Conservation (phyloP, 176 grass and related monocot genomes). For the Oryza officinalis region DNA sequence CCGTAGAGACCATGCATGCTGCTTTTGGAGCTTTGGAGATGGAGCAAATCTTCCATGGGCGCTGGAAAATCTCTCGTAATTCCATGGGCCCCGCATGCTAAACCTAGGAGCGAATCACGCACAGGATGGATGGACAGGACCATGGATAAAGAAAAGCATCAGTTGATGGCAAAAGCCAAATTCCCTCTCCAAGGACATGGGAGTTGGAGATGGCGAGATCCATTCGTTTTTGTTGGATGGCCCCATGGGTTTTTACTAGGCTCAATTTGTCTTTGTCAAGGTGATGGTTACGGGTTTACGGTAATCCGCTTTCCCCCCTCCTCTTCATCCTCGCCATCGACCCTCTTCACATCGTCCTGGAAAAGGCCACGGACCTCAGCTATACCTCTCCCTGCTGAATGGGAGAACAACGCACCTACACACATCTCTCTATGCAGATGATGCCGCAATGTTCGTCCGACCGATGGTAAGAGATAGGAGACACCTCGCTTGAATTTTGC, state of each 20-base stretch:
- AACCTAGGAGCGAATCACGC: constrained; percentile 7
- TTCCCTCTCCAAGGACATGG: constrained; percentile 42
- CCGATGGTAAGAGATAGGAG: too few relatives aligned
- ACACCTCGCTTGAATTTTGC: too few relatives aligned
- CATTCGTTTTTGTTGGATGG: constrained; percentile 5
- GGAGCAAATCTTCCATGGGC: constrained; percentile 10
- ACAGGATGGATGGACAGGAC: neutral
- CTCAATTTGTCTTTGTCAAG: neutral
- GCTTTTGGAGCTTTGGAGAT: neutral
- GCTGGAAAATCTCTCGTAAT: constrained; percentile 8
- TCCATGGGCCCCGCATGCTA: constrained; percentile 20
- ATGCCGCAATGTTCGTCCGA: too few relatives aligned
- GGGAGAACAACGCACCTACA: too few relatives aligned
- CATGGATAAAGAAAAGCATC: constrained; percentile 13
- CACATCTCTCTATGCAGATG: too few relatives aligned
- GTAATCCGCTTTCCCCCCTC: too few relatives aligned
- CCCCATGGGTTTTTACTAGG: neutral
- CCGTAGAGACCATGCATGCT: neutral
- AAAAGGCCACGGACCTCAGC: too few relatives aligned
- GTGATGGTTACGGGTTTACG: too few relatives aligned
- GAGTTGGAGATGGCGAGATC: constrained; percentile 39
- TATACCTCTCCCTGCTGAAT: too few relatives aligned
- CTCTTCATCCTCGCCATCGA: too few relatives aligned
- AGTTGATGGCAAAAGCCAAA: constrained; percentile 23
- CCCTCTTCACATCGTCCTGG: too few relatives aligned